Evolutionary conservation across 2,329 filamentous ascomycete species (phyloP), one percentile per base, ranked within the genome.

Genomic region (Venturia carpophila): DNA sequence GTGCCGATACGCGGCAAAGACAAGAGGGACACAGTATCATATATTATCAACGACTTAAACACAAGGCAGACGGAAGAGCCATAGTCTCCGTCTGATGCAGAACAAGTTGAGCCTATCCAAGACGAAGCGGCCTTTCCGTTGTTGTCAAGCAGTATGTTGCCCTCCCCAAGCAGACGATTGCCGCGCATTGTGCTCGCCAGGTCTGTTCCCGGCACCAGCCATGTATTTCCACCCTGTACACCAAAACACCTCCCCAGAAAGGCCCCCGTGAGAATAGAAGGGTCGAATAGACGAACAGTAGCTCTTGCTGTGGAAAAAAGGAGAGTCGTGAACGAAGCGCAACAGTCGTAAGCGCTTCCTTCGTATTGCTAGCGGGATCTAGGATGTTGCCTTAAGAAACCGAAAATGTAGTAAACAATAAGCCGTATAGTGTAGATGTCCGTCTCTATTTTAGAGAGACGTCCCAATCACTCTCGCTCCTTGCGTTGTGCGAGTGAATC

Each of bases 11-110:
- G 34, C 58, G 58, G 58, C 61, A 62, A 24, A 15, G 19, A 63
- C 42, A 42, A 52, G 42, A 63, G 62, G 27, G 27, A 49, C 60
- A 63, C n/a, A 30, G 34, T 49, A 63, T 52, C 62, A 63, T 63
- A 63, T 43, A 63, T 63, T 63, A 63, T 55, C 62, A 63, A 63
- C 62, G 52, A 63, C 21, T 42, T 15, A 27, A 27, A 27, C 21
- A 61, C 13, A 19, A 45, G 24, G 34, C 15, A 41, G 60, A 58
- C 30, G 52, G 52, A 11, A n/a, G 52, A 21, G 52, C 52, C 27
- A 37, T 58, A 58, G 19, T 37, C 52, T 58, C 52, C 52, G 5
- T 58, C 30, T 9, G 9, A n/a, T 58, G 30, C 27, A n/a, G 30
- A 56, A 56, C 17, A 34, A 13, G 34, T 56, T 39, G 52, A n/a